Conservation (phyloP, 805 yeast species). For the Yueomyces sp. region DNA sequence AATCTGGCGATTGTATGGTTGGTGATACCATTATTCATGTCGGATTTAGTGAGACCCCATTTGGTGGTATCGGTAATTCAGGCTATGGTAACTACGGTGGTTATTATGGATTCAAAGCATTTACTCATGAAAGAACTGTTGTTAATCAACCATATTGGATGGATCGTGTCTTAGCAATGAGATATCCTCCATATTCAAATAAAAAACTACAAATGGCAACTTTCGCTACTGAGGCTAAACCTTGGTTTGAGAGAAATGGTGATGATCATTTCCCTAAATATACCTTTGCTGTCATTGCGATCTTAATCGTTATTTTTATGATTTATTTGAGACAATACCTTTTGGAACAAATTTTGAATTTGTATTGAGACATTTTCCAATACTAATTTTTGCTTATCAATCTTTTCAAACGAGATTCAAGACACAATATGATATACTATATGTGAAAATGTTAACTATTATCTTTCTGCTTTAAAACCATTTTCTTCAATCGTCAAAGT, state of each 20-base stretch:
- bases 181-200: constrained; percentile 50
- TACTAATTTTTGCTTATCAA: no score
- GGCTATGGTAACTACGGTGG: constrained; percentile 85
- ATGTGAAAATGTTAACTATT: no score
- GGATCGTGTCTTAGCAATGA: constrained; percentile 42
- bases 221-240: constrained; percentile 19
- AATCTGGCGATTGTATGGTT: constrained; percentile 61
- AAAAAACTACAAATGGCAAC: constrained; percentile 22
- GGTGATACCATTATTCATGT: constrained; percentile 68
- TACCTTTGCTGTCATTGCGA: not conserved
- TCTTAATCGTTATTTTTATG: not conserved
- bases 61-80: constrained; percentile 83
- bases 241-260: constrained; percentile 28
- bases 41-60: constrained; percentile 57
- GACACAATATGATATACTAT: no score
- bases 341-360: no score
- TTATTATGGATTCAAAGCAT: constrained; percentile 48
- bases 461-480: no score
- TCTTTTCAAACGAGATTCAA: no score
- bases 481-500: no score
- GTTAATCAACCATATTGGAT: constrained; percentile 52
- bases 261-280: constrained; percentile 4
- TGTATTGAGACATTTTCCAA: no score
- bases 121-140: constrained; percentile 61
- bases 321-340: not conserved